These are phyloP conservation scores for Eutypella sp. DNA, from an alignment of 2,329 filamentous ascomycete species.

Conservation along the genomic window DNA sequence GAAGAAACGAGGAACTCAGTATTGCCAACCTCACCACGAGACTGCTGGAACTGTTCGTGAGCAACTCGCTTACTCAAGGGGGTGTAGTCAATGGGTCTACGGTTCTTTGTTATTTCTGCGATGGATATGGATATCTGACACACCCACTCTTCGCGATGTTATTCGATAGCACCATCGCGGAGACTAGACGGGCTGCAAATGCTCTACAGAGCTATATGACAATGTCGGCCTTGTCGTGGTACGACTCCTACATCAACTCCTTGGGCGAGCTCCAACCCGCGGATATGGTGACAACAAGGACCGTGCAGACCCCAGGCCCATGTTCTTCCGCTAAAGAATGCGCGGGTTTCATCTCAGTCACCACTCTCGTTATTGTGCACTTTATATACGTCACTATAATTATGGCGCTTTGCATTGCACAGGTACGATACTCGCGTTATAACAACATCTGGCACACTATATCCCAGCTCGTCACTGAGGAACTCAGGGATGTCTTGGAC, in stretches of 20 bases:
- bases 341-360: background rate
- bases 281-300: background rate
- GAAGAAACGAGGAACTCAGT: background rate
- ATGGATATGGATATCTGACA: background rate
- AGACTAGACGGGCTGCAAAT: background rate
- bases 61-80: background rate
- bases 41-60: background rate
- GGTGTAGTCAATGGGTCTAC: background rate
- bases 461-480: background rate
- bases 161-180: background rate
- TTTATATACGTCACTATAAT: background rate
- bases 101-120: background rate
- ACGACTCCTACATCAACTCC: background rate
- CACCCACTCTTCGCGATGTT: background rate
- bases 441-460: background rate
- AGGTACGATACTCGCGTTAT: background rate
- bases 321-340: background rate
- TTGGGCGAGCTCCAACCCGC: background rate
- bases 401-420: background rate
- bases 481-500: background rate
- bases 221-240: background rate
- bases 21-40: background rate
- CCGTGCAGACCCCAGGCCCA: background rate
- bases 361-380: background rate
- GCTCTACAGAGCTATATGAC: background rate